Conservation (phyloP, 1,284 basidiomycete genomes). For the Volvariella volvacea region DNA sequence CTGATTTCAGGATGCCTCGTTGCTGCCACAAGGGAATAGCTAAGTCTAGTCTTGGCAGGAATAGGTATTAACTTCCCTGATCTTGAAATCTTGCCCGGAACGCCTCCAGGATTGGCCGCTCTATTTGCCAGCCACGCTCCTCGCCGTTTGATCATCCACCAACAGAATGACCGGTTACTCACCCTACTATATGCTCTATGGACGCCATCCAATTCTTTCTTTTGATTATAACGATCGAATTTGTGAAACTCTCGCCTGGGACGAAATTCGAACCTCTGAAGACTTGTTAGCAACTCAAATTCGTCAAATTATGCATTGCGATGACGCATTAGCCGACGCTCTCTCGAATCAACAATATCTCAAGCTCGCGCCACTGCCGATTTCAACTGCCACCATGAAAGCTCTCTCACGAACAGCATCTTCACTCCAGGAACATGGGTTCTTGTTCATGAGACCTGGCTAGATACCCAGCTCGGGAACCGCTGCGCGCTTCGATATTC, state of each 20-base stretch:
- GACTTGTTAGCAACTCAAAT: constrained; percentile 19
- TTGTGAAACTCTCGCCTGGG: constrained; percentile 22
- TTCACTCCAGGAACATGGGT: constrained; percentile 21
- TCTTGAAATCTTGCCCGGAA: constrained; percentile 18
- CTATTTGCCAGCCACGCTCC: constrained; percentile 14
- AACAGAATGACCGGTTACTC: constrained; percentile 21
- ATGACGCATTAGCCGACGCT: constrained; percentile 13
- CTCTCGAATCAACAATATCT: too few relatives aligned
- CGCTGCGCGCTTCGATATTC: constrained; percentile 19
- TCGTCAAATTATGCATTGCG: constrained; percentile 15
- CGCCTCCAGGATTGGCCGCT: constrained; percentile 15
- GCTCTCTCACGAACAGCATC: constrained; percentile 9
- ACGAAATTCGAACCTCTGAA: constrained; percentile 12
- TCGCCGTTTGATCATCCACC: constrained; percentile 18
- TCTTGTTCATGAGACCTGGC: constrained; percentile 20
- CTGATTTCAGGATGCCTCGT: constrained; percentile 19
- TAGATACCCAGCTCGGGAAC: constrained; percentile 21
- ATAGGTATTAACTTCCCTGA: constrained; percentile 14
- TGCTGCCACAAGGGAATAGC: constrained; percentile 27
- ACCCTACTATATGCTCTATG: constrained; percentile 28
- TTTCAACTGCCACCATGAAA: constrained; percentile 13
- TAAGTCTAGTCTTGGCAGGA: constrained; percentile 21
- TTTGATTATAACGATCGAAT: constrained; percentile 25
- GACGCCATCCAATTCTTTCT: constrained; percentile 20
- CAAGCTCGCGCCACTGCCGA: constrained; percentile 17